These are phyloP conservation scores for Populus davidiana DNA, from an alignment of 345 rosid species.

Conservation along the genomic window DNA sequence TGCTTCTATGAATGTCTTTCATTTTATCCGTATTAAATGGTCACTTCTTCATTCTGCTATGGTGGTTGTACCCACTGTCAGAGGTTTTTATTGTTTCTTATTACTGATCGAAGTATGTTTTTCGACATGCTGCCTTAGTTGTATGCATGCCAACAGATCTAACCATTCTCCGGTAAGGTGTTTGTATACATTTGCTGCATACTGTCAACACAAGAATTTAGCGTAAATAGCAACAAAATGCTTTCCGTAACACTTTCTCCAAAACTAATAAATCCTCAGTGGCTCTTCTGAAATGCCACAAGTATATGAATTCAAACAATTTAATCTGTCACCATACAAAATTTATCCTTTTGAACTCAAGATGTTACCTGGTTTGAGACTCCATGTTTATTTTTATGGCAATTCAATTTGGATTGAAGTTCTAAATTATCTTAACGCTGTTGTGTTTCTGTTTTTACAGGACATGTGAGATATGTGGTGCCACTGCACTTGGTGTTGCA, in stretches of 20 bases:
- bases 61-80: background rate
- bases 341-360: background rate
- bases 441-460: constrained; percentile 24
- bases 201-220: background rate
- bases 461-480: constrained; percentile 66
- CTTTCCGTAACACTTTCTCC: too few species aligned
- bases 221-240: background rate
- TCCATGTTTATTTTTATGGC: background rate
- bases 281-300: too few species aligned
- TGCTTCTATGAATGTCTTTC: background rate
- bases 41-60: background rate
- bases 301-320: too few species aligned
- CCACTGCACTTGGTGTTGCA: constrained; percentile 44
- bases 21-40: background rate
- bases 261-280: too few species aligned
- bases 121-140: background rate
- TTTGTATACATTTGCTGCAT: background rate
- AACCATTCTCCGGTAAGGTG: too few species aligned
- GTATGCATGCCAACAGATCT: too few species aligned
- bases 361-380: background rate
- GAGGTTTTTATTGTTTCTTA: background rate
- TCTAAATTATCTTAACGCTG: background rate
- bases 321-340: too few species aligned
- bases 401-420: background rate
- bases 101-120: background rate